Evolutionary conservation across 768 basidiomycete species (phyloP), one percentile per base, ranked within the genome.

Genomic region (Xerocomellus amylosporus): DNA sequence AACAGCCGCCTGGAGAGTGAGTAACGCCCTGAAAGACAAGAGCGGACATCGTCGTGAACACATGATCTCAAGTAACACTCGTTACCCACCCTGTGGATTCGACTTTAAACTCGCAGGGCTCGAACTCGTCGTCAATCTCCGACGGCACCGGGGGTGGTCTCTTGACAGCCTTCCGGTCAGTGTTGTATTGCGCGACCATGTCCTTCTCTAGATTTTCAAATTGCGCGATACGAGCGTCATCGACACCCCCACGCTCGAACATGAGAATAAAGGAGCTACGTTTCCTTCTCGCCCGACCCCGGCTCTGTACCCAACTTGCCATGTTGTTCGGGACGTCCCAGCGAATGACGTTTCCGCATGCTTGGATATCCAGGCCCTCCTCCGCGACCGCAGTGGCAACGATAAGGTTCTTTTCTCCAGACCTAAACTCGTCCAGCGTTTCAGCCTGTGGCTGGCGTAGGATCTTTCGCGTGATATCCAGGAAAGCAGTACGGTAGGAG

Each of bases 301-400:
- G 75, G 58, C 88, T 90, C 69, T 93, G 92, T 1, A 84, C 81
- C 86, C 90, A 93, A 47, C 87, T 87, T 19, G 81, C 86, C 82
- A 90, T 90, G 44, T 71, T 69, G 64, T 90, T 92, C 19, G 73
- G 73, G 0, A 89, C 74, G 60, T 93, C 88, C 80, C 90, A 93
- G 15, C 90, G 83, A 46, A 92, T 82, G 54, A 93, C 90, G 50
- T 84, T 84, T 9, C 88, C 85, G 64, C 90, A 93, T 4, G 86
- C 86, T 63, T 84, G 87, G 42, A 87, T 90, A 60, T 94, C 91
- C 30, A 93, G 78, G 0, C 90, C 92, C 67, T 93, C 92, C 63
- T 94, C 92, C 0, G 91, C 91, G 2, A 93, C 90, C 1, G 86
- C 74, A 0, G 91, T 91, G 2, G 87, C 84, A 5, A 93, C 68